These are phyloP conservation scores for Botrytis paeoniae DNA, from an alignment of 2,329 filamentous ascomycete genomes.

Conservation along the genomic window DNA sequence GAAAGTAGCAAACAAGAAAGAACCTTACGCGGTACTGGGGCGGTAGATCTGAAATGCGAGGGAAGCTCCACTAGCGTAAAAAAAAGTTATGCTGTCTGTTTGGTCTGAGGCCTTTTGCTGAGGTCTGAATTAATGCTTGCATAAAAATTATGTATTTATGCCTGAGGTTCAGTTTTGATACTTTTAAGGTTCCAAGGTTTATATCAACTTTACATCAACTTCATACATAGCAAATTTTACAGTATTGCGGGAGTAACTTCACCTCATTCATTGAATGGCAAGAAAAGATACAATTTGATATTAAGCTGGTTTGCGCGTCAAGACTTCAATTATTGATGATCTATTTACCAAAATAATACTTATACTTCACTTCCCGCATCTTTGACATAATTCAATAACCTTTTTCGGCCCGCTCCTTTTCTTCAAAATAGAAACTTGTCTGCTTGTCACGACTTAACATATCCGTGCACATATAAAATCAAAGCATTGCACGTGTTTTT, in stretches of 20 bases:
- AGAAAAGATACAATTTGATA: background rate
- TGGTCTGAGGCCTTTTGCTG: background rate
- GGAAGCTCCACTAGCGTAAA: background rate
- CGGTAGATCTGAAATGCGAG: conserved; percentile 1
- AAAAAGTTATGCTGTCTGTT: background rate
- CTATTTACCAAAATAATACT: background rate
- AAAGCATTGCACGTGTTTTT: background rate
- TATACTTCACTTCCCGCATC: background rate
- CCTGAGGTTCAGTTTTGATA: background rate
- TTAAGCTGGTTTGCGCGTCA: background rate
- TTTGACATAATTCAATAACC: background rate
- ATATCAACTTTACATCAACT: background rate
- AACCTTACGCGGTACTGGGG: conserved; percentile 6
- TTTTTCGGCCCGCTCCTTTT: background rate
- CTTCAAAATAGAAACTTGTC: background rate
- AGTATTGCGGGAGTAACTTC: background rate
- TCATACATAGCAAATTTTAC: background rate
- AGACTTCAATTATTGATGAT: background rate
- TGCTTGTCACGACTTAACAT: background rate
- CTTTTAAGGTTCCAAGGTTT: too few species aligned
- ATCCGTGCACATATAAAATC: conserved; percentile 4
- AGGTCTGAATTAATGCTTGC: background rate
- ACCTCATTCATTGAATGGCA: background rate
- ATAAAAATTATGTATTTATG: background rate
- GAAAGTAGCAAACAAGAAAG: background rate